Base-by-base conservation (phyloP, 495 filamentous ascomycete species). In the Aspergillus heteromorphus region DNA sequence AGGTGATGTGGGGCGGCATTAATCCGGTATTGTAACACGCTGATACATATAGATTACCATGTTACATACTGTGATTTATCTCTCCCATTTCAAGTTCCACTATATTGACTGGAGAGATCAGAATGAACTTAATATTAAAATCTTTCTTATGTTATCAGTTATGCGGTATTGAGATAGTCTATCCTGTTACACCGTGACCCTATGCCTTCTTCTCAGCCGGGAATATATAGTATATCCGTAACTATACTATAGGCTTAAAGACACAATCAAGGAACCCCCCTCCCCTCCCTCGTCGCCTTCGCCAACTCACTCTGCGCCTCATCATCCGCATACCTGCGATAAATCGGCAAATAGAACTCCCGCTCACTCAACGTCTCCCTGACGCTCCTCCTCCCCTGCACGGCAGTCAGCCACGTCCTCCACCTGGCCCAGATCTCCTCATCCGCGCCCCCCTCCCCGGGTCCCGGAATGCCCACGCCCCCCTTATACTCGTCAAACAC, bases 401-500 rank as follows among this genome's bases (percentile, higher is more conserved):
- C 61, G 13, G 84, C 83, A 45, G 68, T 68, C 21, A 79, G 54
- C 85, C 83, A 90, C 50, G 63, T 71, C 50, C 77, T 72, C 82
- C 81, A 92, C 47, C 84, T 69, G 25, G 49, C 61, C 86, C 84
- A 89, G 18, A 74, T 63, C 49, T 61, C 59, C 43, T 84, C 79
- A 56, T 83, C 77, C 14, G 69, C 53, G 0, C 76, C 78, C 18
- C 72, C 76, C 54, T 65, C 34, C 48, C 77, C 67, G 53, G 73
- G 51, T 1, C 73, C 73, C 2, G 83, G 84, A 31, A 89, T 73
- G 0, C 79, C 79, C 18, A 82, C 54, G 0, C 83, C 85, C 1
- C 80, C 83, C 60, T 90, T 89, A 55, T 83, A 88, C 51, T 87
- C 73, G 64, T 89, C 84, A 61, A 89, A 84, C 29, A 87, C 71